These are phyloP conservation scores for Xylaria sp. DNA, from an alignment of 2,329 filamentous ascomycete species.

Conservation along the genomic window DNA sequence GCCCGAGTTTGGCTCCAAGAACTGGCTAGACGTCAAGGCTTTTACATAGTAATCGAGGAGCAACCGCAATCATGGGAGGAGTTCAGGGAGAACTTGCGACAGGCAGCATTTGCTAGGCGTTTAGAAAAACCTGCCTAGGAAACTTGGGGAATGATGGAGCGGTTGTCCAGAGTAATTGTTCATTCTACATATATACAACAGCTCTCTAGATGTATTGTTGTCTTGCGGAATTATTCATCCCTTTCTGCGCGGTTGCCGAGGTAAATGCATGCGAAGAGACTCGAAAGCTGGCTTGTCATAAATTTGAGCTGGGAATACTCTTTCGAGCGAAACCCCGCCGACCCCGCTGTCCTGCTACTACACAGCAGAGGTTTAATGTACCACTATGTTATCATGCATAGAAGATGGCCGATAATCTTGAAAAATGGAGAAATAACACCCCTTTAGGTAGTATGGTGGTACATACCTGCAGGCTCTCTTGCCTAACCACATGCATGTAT, in stretches of 20 bases:
- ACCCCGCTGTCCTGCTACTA: constrained; percentile 68
- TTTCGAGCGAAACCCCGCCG: constrained; percentile 13
- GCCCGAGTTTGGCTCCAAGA: not conserved
- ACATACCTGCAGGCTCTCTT: not conserved
- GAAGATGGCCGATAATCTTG: not conserved
- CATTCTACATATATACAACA: not conserved
- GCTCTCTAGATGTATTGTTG: not conserved
- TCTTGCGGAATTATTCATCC: not conserved
- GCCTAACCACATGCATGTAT: not conserved
- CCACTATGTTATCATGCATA: constrained; percentile 3
- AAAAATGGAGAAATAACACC: not conserved
- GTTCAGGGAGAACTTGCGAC: constrained; percentile 54
- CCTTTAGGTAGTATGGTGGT: not conserved
- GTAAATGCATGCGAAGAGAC: not conserved
- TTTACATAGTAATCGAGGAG: not conserved
- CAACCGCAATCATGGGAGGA: not conserved
- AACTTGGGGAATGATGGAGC: not conserved
- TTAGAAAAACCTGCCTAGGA: not conserved
- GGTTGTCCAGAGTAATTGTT: not conserved
- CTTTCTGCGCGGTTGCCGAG: not conserved
- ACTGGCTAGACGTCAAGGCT: not conserved
- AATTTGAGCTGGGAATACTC: not conserved
- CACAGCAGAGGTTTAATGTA: not conserved
- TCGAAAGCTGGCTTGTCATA: not conserved
- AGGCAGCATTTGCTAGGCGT: constrained; percentile 79